phyloP scores from a whole-genome alignment of 352 stramenopile species.

The Phytophthora litchii region DNA sequence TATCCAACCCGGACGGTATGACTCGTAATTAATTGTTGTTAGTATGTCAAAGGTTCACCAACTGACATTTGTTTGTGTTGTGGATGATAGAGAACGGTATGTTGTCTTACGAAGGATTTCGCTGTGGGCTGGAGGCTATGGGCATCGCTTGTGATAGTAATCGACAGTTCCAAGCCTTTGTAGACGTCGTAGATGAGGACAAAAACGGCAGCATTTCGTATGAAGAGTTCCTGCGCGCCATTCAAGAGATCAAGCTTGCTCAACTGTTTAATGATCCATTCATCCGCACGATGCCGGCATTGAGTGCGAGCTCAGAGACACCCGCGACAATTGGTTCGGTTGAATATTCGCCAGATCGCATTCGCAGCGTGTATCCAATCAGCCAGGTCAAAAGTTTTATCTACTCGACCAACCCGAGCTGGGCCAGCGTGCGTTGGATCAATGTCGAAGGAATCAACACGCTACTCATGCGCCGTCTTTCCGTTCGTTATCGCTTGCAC shows the following conservation, averaged over 20 bases:
- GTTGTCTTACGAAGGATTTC: conserved; percentile 74
- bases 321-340: conserved; percentile 54
- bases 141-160: conserved; percentile 70
- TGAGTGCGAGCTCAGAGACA: conserved; percentile 10
- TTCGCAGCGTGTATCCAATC: conserved; percentile 74
- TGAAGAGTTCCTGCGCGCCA: conserved; percentile 79
- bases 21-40: background rate
- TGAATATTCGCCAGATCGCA: conserved; percentile 76
- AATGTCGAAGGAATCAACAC: conserved; percentile 67
- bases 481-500: conserved; percentile 83
- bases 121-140: conserved; percentile 69
- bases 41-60: background rate
- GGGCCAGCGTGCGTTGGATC: conserved; percentile 82
- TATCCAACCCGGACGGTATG: conserved; percentile 61
- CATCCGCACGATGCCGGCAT: conserved; percentile 40
- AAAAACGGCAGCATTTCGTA: conserved; percentile 81
- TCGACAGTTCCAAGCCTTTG: conserved; percentile 67
- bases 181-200: conserved; percentile 79
- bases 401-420: conserved; percentile 74
- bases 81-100: conserved; percentile 45
- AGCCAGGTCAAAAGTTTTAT: conserved; percentile 76
- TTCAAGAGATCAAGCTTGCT: conserved; percentile 88
- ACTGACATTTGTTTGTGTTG: background rate
- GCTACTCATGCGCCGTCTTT: conserved; percentile 64
- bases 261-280: conserved; percentile 79